Percentiles rank a stretch among this genome's conserved stretches.
phyloP scores from a whole-genome alignment of 2,329 filamentous ascomycete genomes.

The Microdochium trichocladiopsis region DNA sequence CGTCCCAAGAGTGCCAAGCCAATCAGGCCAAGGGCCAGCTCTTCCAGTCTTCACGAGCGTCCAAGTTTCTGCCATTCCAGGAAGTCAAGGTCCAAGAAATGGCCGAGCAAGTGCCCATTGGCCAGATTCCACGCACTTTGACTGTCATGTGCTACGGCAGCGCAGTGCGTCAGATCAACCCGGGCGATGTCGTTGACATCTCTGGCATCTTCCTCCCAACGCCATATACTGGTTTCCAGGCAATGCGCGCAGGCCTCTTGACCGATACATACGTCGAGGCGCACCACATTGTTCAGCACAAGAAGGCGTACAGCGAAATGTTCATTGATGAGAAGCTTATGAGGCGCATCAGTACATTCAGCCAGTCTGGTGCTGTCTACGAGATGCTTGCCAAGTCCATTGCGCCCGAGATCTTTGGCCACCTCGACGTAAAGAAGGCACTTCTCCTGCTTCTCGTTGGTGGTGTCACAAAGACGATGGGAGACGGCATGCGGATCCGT shows the following conservation, averaged over 20 bases:
- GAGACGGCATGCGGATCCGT: conserved; percentile 97
- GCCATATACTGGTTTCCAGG: conserved; percentile 97
- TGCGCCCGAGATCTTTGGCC: conserved; percentile 93
- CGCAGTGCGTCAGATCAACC: conserved; percentile 79
- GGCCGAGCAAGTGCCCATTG: conserved; percentile 97
- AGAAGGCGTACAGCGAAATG: conserved; percentile 95
- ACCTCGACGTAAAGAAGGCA: conserved; percentile 96
- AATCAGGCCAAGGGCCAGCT: conserved; percentile 93
- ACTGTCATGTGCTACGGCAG: conserved; percentile 87
- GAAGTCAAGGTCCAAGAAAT: conserved; percentile 98
- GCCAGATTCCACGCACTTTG: conserved; percentile 88
- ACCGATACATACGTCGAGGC: conserved; percentile 97
- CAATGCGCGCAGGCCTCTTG: conserved; percentile 89
- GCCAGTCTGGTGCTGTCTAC: conserved; percentile 84
- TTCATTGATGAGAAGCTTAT: conserved; percentile 73
- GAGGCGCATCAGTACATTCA: conserved; percentile 77
- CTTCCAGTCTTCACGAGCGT: conserved; percentile 89
- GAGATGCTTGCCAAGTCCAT: conserved; percentile 95
- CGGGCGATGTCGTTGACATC: conserved; percentile 89
- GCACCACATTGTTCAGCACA: conserved; percentile 89
- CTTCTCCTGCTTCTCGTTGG: conserved; percentile 92
- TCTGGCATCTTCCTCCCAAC: conserved; percentile 95
- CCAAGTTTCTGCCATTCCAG: conserved; percentile 95
- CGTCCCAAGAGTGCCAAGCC: conserved; percentile 79
- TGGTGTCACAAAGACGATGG: conserved; percentile 93